Evolutionary conservation across 2,329 filamentous ascomycete species (phyloP).

Genomic region (Colletotrichum filicis): DNA sequence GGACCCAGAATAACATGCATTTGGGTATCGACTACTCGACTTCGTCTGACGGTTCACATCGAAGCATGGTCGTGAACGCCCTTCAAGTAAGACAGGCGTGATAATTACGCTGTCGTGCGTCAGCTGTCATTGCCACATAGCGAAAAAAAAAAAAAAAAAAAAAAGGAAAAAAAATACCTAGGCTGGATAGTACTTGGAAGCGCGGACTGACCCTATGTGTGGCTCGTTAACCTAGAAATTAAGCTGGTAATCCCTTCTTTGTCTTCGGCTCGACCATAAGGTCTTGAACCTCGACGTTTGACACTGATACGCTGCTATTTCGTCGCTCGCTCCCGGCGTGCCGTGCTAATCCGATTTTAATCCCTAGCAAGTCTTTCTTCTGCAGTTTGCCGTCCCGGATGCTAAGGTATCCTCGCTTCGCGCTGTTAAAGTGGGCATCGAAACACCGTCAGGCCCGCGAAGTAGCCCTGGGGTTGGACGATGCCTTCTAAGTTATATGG

Average conservation of each 20-base stretch:
- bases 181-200: not conserved
- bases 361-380: slow-evolving; percentile 12
- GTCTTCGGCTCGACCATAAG: slow-evolving; percentile 4
- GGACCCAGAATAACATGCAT: not conserved
- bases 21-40: not conserved
- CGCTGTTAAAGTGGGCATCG: slow-evolving; percentile 1
- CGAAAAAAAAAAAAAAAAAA: not conserved
- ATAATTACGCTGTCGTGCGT: not conserved
- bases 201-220: slow-evolving; percentile 1
- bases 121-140: not conserved
- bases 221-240: slow-evolving; percentile 8
- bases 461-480: not conserved
- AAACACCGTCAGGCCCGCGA: slow-evolving; percentile 6
- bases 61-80: not conserved
- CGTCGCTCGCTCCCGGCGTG: not conserved
- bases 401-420: not conserved
- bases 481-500: slow-evolving; percentile 14
- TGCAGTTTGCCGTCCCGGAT: slow-evolving; percentile 3
- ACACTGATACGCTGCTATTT: slow-evolving; percentile 12
- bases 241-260: slow-evolving; percentile 11
- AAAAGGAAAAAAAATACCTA: not conserved
- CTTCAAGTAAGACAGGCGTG: not conserved
- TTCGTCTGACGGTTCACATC: not conserved
- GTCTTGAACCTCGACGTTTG: slow-evolving; percentile 3
- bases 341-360: slow-evolving; percentile 11